These are phyloP conservation scores for Suhomyces kilbournensis DNA, from an alignment of 805 yeast genomes.

Conservation along the genomic window DNA sequence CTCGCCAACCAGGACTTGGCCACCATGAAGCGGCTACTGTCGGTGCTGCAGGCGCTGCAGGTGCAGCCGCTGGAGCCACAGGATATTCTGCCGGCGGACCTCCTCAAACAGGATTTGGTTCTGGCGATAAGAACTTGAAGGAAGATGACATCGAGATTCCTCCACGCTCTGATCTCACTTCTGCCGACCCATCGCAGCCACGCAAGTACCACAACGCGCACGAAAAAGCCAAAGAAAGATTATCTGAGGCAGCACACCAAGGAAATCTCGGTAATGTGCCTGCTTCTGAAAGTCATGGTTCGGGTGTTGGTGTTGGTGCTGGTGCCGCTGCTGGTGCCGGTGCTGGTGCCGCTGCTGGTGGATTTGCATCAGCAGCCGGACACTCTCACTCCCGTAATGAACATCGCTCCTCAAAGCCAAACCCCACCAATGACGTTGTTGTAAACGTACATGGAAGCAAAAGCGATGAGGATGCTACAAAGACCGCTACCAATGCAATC, in stretches of 20 bases:
- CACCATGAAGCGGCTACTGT: constrained; percentile 1
- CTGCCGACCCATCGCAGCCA: constrained; percentile 4
- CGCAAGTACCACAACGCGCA: constrained; percentile 5
- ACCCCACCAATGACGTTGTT: constrained; percentile 16
- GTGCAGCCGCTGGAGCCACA: neutral
- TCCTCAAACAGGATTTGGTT: constrained; percentile 1
- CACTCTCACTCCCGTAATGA: neutral
- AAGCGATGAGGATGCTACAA: constrained; percentile 23
- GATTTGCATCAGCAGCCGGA: neutral
- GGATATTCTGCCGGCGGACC: neutral
- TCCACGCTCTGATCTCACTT: constrained; percentile 1
- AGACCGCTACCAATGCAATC: constrained; percentile 27
- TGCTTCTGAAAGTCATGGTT: neutral
- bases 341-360: neutral
- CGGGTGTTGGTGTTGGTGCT: neutral
- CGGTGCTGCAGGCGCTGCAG: constrained; percentile 4
- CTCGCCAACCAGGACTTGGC: neutral
- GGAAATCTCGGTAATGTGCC: constrained; percentile 4
- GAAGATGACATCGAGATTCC: constrained; percentile 1
- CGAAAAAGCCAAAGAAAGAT: constrained; percentile 4
- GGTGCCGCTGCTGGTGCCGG: neutral
- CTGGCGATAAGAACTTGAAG: neutral
- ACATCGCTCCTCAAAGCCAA: neutral
- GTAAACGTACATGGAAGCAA: constrained; percentile 31
- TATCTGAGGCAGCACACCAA: constrained; percentile 1